These are phyloP conservation scores for Babesia ovis DNA, from an alignment of 169 alveolate genomes.

Conservation along the genomic window DNA sequence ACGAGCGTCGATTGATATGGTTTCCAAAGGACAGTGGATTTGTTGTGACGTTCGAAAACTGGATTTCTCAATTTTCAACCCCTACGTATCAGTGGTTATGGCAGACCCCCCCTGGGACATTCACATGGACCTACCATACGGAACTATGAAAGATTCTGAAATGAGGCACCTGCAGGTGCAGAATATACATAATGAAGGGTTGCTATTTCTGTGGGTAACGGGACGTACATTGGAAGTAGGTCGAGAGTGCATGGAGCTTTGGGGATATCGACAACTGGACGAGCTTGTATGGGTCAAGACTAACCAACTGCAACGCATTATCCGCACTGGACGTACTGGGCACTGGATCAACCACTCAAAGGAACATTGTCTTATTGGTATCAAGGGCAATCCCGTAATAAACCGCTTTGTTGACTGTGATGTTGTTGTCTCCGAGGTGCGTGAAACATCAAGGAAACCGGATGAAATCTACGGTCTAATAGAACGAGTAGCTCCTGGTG, in stretches of 20 bases:
- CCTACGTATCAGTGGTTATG: slow-evolving; percentile 90
- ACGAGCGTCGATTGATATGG: slow-evolving; percentile 10
- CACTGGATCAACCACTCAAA: slow-evolving; percentile 96
- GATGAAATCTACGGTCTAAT: slow-evolving; percentile 93
- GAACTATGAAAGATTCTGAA: slow-evolving; percentile 92
- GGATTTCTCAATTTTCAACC: slow-evolving; percentile 86
- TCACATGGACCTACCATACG: slow-evolving; percentile 94
- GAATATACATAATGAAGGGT: slow-evolving; percentile 89
- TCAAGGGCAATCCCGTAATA: slow-evolving; percentile 83
- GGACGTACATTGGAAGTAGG: slow-evolving; percentile 95
- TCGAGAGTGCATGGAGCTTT: slow-evolving; percentile 82
- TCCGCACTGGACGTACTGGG: slow-evolving; percentile 95
- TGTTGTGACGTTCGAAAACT: slow-evolving; percentile 84
- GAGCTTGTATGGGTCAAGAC: slow-evolving; percentile 96
- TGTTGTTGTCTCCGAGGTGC: slow-evolving; percentile 91
- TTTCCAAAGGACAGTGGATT: slow-evolving; percentile 80
- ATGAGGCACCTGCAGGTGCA: slow-evolving; percentile 87
- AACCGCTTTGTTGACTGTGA: slow-evolving; percentile 90
- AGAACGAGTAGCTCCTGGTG: slow-evolving; percentile 91
- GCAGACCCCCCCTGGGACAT: slow-evolving; percentile 98
- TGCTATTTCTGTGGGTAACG: slow-evolving; percentile 94
- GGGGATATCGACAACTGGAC: slow-evolving; percentile 96
- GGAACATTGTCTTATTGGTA: slow-evolving; percentile 90
- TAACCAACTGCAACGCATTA: slow-evolving; percentile 91
- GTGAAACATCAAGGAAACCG: slow-evolving; percentile 94